phyloP scores from a whole-genome alignment of 1,284 basidiomycete species.

The Coniferiporia sulphurascens region DNA sequence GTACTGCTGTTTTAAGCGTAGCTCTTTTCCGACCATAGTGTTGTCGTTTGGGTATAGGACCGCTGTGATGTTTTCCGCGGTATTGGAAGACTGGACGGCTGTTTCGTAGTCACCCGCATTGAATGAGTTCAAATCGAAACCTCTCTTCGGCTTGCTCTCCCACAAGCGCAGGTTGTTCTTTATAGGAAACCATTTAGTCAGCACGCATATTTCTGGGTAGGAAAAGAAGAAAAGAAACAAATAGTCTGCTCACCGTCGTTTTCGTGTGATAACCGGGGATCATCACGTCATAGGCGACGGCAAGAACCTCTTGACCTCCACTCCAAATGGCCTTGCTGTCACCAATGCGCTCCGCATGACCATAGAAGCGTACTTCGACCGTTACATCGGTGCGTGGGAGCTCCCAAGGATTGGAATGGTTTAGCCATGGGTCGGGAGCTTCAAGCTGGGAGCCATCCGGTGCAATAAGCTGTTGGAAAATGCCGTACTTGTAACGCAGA shows the following conservation, averaged over 20 bases:
- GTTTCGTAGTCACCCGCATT: conserved; percentile 88
- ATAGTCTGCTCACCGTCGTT: conserved; percentile 40
- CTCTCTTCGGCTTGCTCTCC: conserved; percentile 85
- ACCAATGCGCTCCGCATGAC: conserved; percentile 63
- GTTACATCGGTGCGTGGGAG: conserved; percentile 80
- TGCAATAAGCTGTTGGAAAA: conserved; percentile 90
- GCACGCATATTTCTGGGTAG: neutral
- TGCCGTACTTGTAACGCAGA: conserved; percentile 84
- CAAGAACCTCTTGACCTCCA: conserved; percentile 88
- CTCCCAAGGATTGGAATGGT: conserved; percentile 86
- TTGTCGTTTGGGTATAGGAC: conserved; percentile 87
- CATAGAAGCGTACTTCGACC: conserved; percentile 83
- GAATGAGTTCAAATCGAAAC: conserved; percentile 90
- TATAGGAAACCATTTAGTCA: neutral
- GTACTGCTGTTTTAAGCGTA: conserved; percentile 92
- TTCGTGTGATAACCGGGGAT: conserved; percentile 81
- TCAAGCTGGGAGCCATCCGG: conserved; percentile 84
- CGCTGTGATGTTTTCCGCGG: conserved; percentile 86
- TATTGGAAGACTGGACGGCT: conserved; percentile 80
- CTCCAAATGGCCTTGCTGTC: conserved; percentile 73
- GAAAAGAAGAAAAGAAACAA: neutral
- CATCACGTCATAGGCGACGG: conserved; percentile 87
- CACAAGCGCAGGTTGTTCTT: conserved; percentile 71
- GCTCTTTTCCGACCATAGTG: conserved; percentile 79
- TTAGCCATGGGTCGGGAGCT: conserved; percentile 91